A percentile compares a stretch with the other conserved stretches of the same genome.
Conservation (phyloP, 163 green algal genomes). For the Picocystis sp. region DNA sequence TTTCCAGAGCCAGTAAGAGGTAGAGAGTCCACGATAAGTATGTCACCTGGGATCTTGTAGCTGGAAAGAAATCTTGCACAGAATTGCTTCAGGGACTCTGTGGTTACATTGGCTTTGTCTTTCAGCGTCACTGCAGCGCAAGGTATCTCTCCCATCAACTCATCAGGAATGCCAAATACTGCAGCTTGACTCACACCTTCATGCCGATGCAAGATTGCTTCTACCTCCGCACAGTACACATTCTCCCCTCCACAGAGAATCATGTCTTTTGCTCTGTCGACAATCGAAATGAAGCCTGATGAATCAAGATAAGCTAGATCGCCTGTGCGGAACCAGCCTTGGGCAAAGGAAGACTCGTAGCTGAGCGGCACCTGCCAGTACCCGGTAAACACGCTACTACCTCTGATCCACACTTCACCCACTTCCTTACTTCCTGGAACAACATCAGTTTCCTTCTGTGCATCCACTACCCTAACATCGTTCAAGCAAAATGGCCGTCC, state of each 20-base stretch:
- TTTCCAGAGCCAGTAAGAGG: slow-evolving; percentile 68
- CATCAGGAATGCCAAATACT: slow-evolving; percentile 52
- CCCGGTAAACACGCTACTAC: slow-evolving; percentile 56
- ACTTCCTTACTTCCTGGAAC: slow-evolving; percentile 23
- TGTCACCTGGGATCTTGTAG: slow-evolving; percentile 60
- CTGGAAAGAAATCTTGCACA: slow-evolving; percentile 29
- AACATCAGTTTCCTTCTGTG: slow-evolving; percentile 10
- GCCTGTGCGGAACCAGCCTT: slow-evolving; percentile 62
- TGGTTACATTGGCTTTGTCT: slow-evolving; percentile 1
- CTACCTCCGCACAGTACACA: slow-evolving; percentile 75
- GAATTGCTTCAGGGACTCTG: slow-evolving; percentile 52
- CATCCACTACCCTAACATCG: slow-evolving; percentile 43
- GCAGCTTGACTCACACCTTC: slow-evolving; percentile 42
- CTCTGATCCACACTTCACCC: slow-evolving; percentile 53
- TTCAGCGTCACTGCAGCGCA: slow-evolving; percentile 38
- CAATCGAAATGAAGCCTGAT: slow-evolving; percentile 47
- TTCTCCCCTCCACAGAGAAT: slow-evolving; percentile 73
- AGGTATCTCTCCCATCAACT: slow-evolving; percentile 59
- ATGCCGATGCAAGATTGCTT: slow-evolving; percentile 50
- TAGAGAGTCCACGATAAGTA: slow-evolving; percentile 53
- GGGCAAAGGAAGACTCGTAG: slow-evolving; percentile 24
- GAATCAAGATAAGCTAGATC: slow-evolving; percentile 37
- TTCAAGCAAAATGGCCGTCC: slow-evolving; percentile 63
- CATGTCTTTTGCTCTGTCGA: slow-evolving; percentile 84
- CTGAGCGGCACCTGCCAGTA: slow-evolving; percentile 28